phyloP scores from a whole-genome alignment of 2,329 filamentous ascomycete genomes.

The Calonectria naviculata region DNA sequence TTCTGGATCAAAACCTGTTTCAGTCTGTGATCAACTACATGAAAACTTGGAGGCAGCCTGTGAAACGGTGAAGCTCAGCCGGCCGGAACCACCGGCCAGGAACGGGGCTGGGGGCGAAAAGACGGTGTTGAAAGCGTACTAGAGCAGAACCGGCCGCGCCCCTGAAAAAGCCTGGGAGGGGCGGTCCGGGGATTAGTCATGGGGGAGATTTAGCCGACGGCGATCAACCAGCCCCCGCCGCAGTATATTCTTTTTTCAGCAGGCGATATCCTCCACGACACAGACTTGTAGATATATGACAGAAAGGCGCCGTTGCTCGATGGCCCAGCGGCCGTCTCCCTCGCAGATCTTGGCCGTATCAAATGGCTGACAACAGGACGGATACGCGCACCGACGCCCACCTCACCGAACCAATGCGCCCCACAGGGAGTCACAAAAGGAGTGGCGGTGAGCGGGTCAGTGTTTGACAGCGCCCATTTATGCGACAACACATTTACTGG shows the following conservation, averaged over 20 bases:
- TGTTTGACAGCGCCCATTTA: slow-evolving; percentile 2
- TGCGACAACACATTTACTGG: slow-evolving; percentile 3
- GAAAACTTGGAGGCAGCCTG: neutral
- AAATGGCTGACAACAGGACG: neutral
- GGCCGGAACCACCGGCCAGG: neutral
- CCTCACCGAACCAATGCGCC: neutral
- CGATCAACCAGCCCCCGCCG: neutral
- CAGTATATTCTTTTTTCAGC: neutral
- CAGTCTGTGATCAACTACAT: neutral
- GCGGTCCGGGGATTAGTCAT: neutral
- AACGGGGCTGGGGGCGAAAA: slow-evolving; percentile 1
- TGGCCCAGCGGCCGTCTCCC: neutral
- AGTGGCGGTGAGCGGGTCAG: slow-evolving; percentile 2
- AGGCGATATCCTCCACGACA: neutral
- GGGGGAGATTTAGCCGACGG: neutral
- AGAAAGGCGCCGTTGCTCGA: neutral
- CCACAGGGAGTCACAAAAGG: neutral
- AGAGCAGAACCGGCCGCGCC: neutral
- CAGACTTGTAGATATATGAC: neutral
- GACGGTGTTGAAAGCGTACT: neutral
- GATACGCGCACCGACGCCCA: neutral
- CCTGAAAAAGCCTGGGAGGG: neutral
- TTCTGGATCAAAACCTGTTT: neutral
- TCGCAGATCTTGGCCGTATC: neutral
- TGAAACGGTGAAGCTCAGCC: neutral